Conservation (phyloP, 1,139 yeast genomes). For the Geotrichum carabidarum region DNA sequence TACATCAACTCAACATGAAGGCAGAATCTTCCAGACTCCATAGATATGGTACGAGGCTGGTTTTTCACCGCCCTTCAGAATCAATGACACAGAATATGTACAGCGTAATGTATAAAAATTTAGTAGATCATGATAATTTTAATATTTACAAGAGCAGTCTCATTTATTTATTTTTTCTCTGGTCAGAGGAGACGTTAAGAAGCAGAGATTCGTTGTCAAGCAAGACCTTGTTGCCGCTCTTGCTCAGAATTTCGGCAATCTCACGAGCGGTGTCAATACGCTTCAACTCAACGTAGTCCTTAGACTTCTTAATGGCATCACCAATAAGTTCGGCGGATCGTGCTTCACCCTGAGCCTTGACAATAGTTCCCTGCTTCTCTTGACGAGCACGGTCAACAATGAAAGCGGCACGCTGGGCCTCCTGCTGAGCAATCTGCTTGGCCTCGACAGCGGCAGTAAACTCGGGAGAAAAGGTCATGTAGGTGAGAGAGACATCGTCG, state of each 20-base stretch:
- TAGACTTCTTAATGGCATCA: slow-evolving; percentile 94
- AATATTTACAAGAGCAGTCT: background rate
- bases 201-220: slow-evolving; percentile 89
- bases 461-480: slow-evolving; percentile 96
- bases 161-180: slow-evolving; percentile 17
- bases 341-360: slow-evolving; percentile 98
- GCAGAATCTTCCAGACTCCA: too few species aligned
- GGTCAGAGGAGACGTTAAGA: slow-evolving; percentile 77
- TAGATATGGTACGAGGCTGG: background rate
- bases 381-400: slow-evolving; percentile 95
- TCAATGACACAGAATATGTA: too few species aligned
- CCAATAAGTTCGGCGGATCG: slow-evolving; percentile 96
- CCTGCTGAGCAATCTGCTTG: slow-evolving; percentile 98
- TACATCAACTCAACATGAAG: too few species aligned
- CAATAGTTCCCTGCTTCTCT: slow-evolving; percentile 94
- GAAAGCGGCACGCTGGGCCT: slow-evolving; percentile 96
- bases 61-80: background rate
- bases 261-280: slow-evolving; percentile 96
- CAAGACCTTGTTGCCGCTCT: slow-evolving; percentile 84
- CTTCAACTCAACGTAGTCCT: slow-evolving; percentile 92
- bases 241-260: slow-evolving; percentile 78
- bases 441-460: slow-evolving; percentile 98
- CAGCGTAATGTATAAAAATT: background rate
- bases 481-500: slow-evolving; percentile 94
- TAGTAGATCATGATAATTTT: background rate